Evolutionary conservation across 257 asterid species (phyloP), one percentile per base, ranked within the genome.

Genomic region (Solanum chiquidenum): DNA sequence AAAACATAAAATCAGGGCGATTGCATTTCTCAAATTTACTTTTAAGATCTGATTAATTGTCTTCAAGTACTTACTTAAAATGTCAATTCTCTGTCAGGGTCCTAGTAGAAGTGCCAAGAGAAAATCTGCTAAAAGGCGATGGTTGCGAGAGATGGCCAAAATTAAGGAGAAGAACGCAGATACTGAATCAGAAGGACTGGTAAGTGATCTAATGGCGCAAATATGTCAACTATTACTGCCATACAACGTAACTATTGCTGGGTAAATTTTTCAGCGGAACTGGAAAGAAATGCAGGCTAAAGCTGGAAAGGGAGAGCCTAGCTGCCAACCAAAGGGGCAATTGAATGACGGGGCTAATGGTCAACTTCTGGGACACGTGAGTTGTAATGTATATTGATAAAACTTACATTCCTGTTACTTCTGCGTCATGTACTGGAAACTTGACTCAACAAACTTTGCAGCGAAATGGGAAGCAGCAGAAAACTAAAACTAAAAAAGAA

Each of bases 71-170:
- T 66, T 55, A 35, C 34, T 66, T 37, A 64, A 74, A 29, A 18
- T 86, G 52, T 11, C 33, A 34, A 49, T 40, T 44, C 13, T 79
- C 52, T 86, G 68, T 42, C 91, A 96, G 99, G 88, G 42, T 46
- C 94, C 94, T 86, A 96, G 99, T 91, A 95, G 98, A 91, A 94
- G 95, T 93, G 96, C 98, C 82, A 90, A 93, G 87, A 93, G 99
- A 84, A 93, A 94, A 89, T 64, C 86, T 76, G 90, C 87, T 46
- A 95, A 95, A 91, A 92, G 98, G 90, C 89, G 34, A 37, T 95
- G 95, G 96, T 83, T 95, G 91, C 91, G 90, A 60, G 98, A 95
- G 91, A 94, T 95, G 98, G 92, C 92, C 68, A 95, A 97, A 91
- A 93, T 95, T 88, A 93, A 90, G 93, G 93, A 91, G 93, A 91